Conservation (phyloP, 345 rosid genomes). For the Psidium guajava region DNA sequence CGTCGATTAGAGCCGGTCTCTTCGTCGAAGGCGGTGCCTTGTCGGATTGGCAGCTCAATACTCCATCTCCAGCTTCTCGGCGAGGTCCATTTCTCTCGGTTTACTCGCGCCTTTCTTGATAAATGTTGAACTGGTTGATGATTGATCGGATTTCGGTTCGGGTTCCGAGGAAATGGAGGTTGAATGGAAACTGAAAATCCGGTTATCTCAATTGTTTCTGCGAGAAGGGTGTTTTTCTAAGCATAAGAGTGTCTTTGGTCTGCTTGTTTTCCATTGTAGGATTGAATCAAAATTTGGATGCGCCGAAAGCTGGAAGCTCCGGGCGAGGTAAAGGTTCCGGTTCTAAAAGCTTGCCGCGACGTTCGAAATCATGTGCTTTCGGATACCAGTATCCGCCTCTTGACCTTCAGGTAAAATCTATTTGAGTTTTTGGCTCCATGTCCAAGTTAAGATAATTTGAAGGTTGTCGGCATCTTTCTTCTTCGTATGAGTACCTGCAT, state of each 20-base stretch:
- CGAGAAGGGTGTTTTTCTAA: background rate
- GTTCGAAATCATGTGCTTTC: slow-evolving; percentile 18
- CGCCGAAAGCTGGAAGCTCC: slow-evolving; percentile 20
- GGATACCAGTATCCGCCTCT: slow-evolving; percentile 40
- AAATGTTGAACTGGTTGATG: background rate
- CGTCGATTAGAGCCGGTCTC: slow-evolving; percentile 22
- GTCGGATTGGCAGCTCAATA: slow-evolving; percentile 44
- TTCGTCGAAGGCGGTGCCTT: slow-evolving; percentile 75
- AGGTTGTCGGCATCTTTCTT: background rate
- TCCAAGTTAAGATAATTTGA: background rate
- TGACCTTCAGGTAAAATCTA: slow-evolving; percentile 29
- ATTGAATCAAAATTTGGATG: slow-evolving; percentile 16
- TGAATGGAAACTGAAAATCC: background rate
- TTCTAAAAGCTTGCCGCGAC: slow-evolving; percentile 27
- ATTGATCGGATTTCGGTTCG: background rate
- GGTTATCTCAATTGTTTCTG: background rate
- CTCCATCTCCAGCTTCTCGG: slow-evolving; percentile 18
- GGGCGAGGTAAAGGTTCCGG: slow-evolving; percentile 26
- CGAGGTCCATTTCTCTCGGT: slow-evolving; percentile 13
- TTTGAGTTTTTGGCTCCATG: background rate
- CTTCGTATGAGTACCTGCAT: no score
- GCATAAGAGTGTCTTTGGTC: background rate
- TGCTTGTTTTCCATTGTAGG: slow-evolving; percentile 22
- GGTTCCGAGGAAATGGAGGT: background rate
- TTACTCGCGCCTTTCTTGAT: background rate